A percentile compares a stretch with the other conserved stretches of the same genome.
These are phyloP conservation scores for Vigna angularis DNA, from an alignment of 306 rosid genomes.

Conservation along the genomic window DNA sequence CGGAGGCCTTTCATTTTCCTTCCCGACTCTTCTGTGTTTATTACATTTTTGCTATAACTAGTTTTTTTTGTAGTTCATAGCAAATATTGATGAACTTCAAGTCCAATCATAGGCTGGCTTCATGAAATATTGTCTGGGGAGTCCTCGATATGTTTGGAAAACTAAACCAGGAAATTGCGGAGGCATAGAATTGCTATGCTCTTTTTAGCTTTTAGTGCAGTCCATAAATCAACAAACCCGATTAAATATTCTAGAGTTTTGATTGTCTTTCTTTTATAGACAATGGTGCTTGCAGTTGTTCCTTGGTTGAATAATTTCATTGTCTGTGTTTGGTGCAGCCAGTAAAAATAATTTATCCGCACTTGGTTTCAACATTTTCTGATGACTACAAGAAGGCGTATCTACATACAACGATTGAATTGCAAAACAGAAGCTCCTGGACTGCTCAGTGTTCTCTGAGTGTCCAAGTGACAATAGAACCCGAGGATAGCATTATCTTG, in stretches of 20 bases:
- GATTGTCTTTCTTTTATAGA: conserved; percentile 7
- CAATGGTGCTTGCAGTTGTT: conserved; percentile 41
- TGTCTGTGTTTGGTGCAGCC: conserved; percentile 75
- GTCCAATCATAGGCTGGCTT: conserved; percentile 33
- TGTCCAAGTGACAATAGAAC: conserved; percentile 77
- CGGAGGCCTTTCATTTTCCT: conserved; percentile 24
- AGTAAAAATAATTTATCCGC: conserved; percentile 88
- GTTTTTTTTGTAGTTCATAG: conserved; percentile 26
- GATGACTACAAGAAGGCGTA: conserved; percentile 81
- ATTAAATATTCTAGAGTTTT: conserved; percentile 35
- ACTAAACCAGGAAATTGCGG: conserved; percentile 29
- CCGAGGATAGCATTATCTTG: conserved; percentile 66
- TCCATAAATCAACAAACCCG: conserved; percentile 23
- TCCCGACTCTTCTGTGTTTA: neutral
- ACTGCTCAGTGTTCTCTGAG: conserved; percentile 82
- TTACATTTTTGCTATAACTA: neutral
- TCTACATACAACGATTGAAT: conserved; percentile 76
- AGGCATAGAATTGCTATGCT: conserved; percentile 27
- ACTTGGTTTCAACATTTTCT: conserved; percentile 86
- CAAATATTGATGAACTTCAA: conserved; percentile 36
- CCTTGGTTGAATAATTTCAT: conserved; percentile 38
- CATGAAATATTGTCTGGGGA: neutral
- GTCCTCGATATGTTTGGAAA: conserved; percentile 33
- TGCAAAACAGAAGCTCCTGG: conserved; percentile 79
- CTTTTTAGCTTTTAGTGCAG: conserved; percentile 35